Evolutionary conservation across 225 moss, liverwort and hornwort species (phyloP).

Genomic region (Climacium dendroides): DNA sequence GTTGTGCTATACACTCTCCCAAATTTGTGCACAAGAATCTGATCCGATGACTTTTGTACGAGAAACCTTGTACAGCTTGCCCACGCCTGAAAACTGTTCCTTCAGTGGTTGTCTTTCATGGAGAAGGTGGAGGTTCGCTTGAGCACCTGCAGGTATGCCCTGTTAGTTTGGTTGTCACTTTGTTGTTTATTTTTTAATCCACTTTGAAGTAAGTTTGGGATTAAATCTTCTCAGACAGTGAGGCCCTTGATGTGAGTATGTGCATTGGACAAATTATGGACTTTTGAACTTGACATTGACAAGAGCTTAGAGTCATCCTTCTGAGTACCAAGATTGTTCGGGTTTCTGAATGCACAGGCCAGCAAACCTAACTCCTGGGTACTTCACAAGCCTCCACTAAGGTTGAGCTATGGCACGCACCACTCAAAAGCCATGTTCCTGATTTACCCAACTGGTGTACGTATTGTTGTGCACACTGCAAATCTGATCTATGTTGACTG

Average conservation of each 20-base stretch:
- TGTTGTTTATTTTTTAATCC: not conserved
- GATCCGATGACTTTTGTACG: not conserved
- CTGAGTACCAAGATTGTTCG: not conserved
- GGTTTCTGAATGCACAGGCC: conserved; percentile 24
- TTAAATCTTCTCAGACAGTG: not conserved
- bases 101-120: conserved; percentile 78
- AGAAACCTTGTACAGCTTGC: conserved; percentile 39
- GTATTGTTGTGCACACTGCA: conserved; percentile 87
- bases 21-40: not conserved
- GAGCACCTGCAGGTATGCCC: conserved; percentile 48
- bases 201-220: not conserved
- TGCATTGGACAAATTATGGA: not conserved
- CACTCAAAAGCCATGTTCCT: conserved; percentile 98
- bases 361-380: conserved; percentile 68
- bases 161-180: not conserved
- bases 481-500: conserved; percentile 84
- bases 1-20: not conserved
- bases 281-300: not conserved
- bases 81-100: conserved; percentile 53
- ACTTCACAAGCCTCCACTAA: conserved; percentile 78
- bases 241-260: not conserved
- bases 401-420: conserved; percentile 85
- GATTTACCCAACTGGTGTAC: conserved; percentile 75
- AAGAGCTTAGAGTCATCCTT: not conserved
- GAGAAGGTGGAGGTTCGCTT: conserved; percentile 75